Percentiles rank a stretch among this genome's conserved stretches.
These are phyloP conservation scores for Panicum hallii DNA, from an alignment of 202 grass and related monocot species.

Conservation along the genomic window DNA sequence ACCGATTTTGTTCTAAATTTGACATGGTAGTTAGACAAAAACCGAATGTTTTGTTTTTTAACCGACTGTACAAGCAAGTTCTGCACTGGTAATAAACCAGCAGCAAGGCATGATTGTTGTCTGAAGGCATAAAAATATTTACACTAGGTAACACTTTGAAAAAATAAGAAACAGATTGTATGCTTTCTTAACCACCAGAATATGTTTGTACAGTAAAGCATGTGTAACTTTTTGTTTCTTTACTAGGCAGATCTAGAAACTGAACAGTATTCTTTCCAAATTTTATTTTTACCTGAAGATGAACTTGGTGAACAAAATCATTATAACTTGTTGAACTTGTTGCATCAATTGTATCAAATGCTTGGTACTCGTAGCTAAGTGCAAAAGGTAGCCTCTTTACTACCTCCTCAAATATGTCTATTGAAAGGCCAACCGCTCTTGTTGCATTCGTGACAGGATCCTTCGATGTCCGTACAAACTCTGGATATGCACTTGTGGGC, in stretches of 20 bases:
- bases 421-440: slow-evolving; percentile 27
- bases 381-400: slow-evolving; percentile 58
- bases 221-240: background rate
- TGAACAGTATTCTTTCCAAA: background rate
- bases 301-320: slow-evolving; percentile 64
- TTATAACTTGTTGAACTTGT: slow-evolving; percentile 39
- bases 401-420: slow-evolving; percentile 64
- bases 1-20: too few relatives aligned
- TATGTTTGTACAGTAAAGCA: background rate
- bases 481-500: slow-evolving; percentile 11
- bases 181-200: background rate
- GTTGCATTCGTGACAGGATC: slow-evolving; percentile 39
- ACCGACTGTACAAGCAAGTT: background rate
- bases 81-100: background rate
- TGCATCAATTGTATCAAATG: slow-evolving; percentile 24
- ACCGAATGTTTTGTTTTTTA: too few relatives aligned
- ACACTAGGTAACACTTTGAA: too few relatives aligned
- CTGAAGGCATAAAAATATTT: background rate
- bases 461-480: slow-evolving; percentile 32
- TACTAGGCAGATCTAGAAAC: background rate
- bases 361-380: slow-evolving; percentile 46
- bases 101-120: background rate
- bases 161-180: background rate
- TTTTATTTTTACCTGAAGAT: slow-evolving; percentile 56
- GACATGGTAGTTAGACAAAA: too few relatives aligned